Base-by-base conservation (phyloP, 352 stramenopile species). In the Phytophthora boehmeriae region DNA sequence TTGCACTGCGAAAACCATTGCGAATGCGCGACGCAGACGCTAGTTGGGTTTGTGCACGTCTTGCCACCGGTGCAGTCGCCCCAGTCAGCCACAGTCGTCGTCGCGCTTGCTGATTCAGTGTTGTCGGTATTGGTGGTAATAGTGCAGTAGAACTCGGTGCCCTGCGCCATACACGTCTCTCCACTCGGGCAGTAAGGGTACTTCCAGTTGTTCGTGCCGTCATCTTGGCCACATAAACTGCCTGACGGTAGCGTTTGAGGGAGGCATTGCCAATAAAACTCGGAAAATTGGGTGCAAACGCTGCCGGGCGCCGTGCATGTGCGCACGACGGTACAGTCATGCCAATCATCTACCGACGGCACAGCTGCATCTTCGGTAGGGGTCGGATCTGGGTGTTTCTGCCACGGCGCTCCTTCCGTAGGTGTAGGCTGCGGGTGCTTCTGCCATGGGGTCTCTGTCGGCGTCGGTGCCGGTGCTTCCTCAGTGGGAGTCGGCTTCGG, bases 201-300 rank as follows among this genome's bases (percentile, higher is more conserved):
- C 5, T 49, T 50, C 65, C 65, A 73, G n/a, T 62, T 38, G 36
- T 54, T 73, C 0, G 39, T 47, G 17, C 44, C 38, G 25, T 66
- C 43, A 32, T 66, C 57, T 45, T 73, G 65, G 19, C 65, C 65
- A 32, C 65, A 73, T 0, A 73, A 44, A 9, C 47, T 44, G 1
- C 59, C 65, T 16, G 25, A 27, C 0, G 59, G 53, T 5, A 73
- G 49, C 2, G 28, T 48, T 0, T 19, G 30, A 13, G 65, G 65
- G 45, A 52, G 68, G 54, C 65, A 73, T 27, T 73, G 54, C 35
- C 58, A 59, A 42, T 61, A 76, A 36, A 57, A 63, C 23, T 17
- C 14, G 6, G 68, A 73, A 49, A 73, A 60, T 22, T 54, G 49
- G 19, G 63, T 48, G 23, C 69, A 70, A 2, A 35, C 20, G 14